Percentiles rank a stretch among this genome's conserved stretches.
Conservation (phyloP, 2,329 filamentous ascomycete species). For the Fusarium sp. region DNA sequence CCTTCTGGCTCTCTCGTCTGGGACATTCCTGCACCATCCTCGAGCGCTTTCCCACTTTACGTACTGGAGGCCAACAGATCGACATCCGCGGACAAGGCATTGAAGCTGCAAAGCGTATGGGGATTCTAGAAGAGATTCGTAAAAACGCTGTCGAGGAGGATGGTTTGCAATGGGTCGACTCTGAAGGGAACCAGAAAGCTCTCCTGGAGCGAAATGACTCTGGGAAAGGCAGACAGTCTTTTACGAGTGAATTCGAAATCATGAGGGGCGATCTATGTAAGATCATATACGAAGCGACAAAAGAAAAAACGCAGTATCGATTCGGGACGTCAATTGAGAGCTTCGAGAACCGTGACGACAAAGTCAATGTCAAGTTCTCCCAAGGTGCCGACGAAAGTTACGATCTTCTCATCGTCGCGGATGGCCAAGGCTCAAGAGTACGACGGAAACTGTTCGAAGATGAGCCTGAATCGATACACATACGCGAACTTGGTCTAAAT, state of each 20-base stretch:
- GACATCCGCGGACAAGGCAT: slow-evolving; percentile 63
- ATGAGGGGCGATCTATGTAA: slow-evolving; percentile 70
- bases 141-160: slow-evolving; percentile 60
- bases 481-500: slow-evolving; percentile 22
- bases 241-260: slow-evolving; percentile 72
- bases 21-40: slow-evolving; percentile 60
- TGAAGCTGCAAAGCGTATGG: slow-evolving; percentile 57
- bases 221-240: slow-evolving; percentile 59
- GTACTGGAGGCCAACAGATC: slow-evolving; percentile 61
- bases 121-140: slow-evolving; percentile 57
- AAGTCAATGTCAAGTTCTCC: slow-evolving; percentile 26
- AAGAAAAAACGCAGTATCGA: slow-evolving; percentile 35
- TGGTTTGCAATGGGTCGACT: slow-evolving; percentile 64
- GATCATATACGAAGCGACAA: slow-evolving; percentile 63
- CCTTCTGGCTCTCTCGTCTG: slow-evolving; percentile 58
- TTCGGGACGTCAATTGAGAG: slow-evolving; percentile 32
- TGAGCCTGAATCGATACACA: slow-evolving; percentile 25
- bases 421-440: slow-evolving; percentile 33
- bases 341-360: slow-evolving; percentile 22
- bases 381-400: slow-evolving; percentile 23
- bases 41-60: slow-evolving; percentile 58
- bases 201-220: slow-evolving; percentile 56
- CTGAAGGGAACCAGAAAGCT: slow-evolving; percentile 56
- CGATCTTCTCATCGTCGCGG: slow-evolving; percentile 34
- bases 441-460: slow-evolving; percentile 16